Evolutionary conservation across 768 basidiomycete species (phyloP), one percentile per base, ranked within the genome.

Genomic region (Hypholoma sublateritium): DNA sequence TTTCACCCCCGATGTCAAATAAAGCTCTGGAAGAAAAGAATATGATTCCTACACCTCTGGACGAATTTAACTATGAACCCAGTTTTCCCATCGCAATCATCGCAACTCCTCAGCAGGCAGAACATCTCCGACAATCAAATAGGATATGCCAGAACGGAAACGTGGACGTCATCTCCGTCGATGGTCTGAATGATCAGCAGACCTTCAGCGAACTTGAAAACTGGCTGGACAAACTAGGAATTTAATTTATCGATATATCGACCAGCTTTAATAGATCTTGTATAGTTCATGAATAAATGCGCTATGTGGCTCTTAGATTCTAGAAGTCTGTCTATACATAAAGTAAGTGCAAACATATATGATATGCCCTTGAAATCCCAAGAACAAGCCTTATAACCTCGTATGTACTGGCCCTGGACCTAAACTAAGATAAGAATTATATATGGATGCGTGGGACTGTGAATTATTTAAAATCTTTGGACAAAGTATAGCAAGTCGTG

Each of bases 41-140:
- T 63, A 55, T 52, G 25, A 72, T 80, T 5, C 74, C 77, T 0
- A 74, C 72, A 0, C 66, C 68, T 17, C 62, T 82, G 19, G 58
- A 67, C 7, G 83, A 87, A 59, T 88, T 88, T 63, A 69, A 79
- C 57, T 88, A 79, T 60, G 87, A 87, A 62, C 80, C 83, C 0
- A 73, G 74, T 48, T 88, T 88, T 63, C 86, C 86, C 0, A 77
- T 88, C 49, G 81, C 79, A 0, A 70, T 88, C 35, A 68, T 85
- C 65, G 77, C 71, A 3, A 67, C 69, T 9, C 62, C 67, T 14
- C 61, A 62, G 39, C 72, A 76, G 42, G 69, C 78, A 59, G 59
- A 62, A 25, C 51, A 55, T 6, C 67, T 83, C 6, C 70, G 68
- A 57, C 57, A 63, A 22, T 65, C 67, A 34, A 76, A 78, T 62